These are phyloP conservation scores for Gentiana straminea DNA, from an alignment of 257 asterid species.

Conservation along the genomic window DNA sequence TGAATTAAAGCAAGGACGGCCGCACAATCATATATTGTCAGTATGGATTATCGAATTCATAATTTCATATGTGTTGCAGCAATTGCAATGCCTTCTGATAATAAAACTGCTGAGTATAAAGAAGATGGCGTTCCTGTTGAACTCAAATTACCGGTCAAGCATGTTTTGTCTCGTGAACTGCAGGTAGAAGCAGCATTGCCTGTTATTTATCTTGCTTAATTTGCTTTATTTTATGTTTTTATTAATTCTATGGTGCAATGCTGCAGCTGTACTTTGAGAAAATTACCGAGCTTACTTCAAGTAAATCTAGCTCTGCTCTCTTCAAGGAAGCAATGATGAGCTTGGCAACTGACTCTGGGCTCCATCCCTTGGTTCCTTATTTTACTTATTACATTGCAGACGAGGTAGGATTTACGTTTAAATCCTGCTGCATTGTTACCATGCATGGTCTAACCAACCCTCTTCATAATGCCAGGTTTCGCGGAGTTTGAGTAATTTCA, in stretches of 20 bases:
- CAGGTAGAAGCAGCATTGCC: constrained; percentile 44
- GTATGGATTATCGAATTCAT: background rate
- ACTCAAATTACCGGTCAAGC: constrained; percentile 86
- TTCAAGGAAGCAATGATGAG: constrained; percentile 76
- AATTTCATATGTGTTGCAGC: constrained; percentile 16
- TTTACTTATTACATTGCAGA: constrained; percentile 87
- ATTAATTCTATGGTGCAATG: constrained; percentile 14
- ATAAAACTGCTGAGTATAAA: constrained; percentile 20
- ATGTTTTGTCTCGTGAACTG: constrained; percentile 90
- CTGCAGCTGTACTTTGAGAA: constrained; percentile 95
- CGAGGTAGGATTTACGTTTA: constrained; percentile 43
- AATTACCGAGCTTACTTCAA: constrained; percentile 72
- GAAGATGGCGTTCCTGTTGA: constrained; percentile 80
- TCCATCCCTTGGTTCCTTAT: constrained; percentile 95
- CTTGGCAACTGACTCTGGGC: constrained; percentile 97
- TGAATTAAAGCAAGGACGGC: too few species aligned
- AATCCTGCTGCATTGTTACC: constrained; percentile 6
- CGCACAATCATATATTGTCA: background rate
- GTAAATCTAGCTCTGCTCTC: constrained; percentile 61
- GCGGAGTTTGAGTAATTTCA: constrained; percentile 58
- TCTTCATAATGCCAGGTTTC: constrained; percentile 56
- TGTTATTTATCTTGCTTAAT: constrained; percentile 12
- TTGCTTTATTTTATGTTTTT: constrained; percentile 12
- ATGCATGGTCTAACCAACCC: constrained; percentile 5
- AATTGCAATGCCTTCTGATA: constrained; percentile 58